These are phyloP conservation scores for Pistacia atlantica DNA, from an alignment of 345 rosid genomes.

Conservation along the genomic window DNA sequence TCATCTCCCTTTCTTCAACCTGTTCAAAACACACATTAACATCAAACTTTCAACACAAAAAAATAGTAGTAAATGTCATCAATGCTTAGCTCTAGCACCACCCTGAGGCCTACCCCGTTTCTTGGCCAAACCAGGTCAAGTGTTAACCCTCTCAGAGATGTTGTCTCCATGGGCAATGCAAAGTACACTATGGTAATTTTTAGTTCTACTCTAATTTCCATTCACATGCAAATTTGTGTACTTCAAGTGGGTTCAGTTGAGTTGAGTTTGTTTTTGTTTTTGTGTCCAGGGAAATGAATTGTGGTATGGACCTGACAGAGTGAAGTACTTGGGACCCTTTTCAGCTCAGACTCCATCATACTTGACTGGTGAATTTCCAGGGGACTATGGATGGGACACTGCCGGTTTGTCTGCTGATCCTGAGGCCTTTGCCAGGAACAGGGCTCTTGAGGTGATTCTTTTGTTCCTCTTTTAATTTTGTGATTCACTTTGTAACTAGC, in stretches of 20 bases:
- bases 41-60: neutral
- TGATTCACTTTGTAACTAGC: neutral
- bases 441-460: conserved; percentile 86
- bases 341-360: conserved; percentile 95
- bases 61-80: conserved; percentile 41
- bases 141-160: conserved; percentile 71
- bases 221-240: neutral
- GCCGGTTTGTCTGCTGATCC: conserved; percentile 96
- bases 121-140: conserved; percentile 65
- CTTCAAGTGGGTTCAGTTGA: neutral
- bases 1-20: conserved; percentile 19
- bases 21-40: neutral
- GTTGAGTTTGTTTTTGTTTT: conserved; percentile 11
- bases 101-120: conserved; percentile 62
- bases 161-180: conserved; percentile 59
- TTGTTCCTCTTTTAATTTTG: neutral
- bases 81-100: conserved; percentile 66
- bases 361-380: conserved; percentile 90
- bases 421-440: conserved; percentile 92
- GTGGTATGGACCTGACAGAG: conserved; percentile 98
- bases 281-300: conserved; percentile 60
- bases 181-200: conserved; percentile 72
- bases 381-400: conserved; percentile 98
- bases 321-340: conserved; percentile 95
- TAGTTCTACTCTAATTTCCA: neutral